Conservation (phyloP, 164 flowering plant genomes). For the Cinnamomum micranthum region DNA sequence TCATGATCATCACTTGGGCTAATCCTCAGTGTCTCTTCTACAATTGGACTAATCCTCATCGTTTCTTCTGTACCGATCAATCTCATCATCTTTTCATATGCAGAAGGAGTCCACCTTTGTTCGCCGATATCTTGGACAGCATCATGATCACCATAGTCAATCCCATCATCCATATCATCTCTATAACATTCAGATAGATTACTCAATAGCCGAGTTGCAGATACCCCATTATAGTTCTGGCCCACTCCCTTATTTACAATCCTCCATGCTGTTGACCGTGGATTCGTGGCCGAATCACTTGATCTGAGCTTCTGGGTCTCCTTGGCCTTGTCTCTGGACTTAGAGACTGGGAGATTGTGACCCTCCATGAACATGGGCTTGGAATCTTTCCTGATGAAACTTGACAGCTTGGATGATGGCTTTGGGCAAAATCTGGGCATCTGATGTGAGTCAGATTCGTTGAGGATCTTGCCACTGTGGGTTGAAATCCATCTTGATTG, state of each 20-base stretch:
- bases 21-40: not conserved
- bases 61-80: too few relatives aligned
- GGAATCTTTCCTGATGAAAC: constrained; percentile 68
- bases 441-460: too few relatives aligned
- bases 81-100: too few relatives aligned
- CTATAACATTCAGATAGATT: constrained; percentile 16
- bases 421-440: too few relatives aligned
- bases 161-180: constrained; percentile 7
- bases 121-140: not conserved
- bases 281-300: constrained; percentile 17
- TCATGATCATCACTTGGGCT: not conserved
- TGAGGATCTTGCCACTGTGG: too few relatives aligned
- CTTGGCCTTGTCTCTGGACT: constrained; percentile 55
- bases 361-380: constrained; percentile 36
- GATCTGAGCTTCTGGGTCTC: constrained; percentile 44
- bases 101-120: not conserved
- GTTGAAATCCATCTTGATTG: too few relatives aligned
- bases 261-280: constrained; percentile 5
- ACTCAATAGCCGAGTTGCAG: constrained; percentile 37
- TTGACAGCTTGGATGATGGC: constrained; percentile 4
- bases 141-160: not conserved
- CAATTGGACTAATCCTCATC: too few relatives aligned
- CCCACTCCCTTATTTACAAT: constrained; percentile 12
- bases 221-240: constrained; percentile 30
- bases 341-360: constrained; percentile 43